Evolutionary conservation across 192 early-diverging fungal species (phyloP).

Genomic region (Glomus cerebriforme): DNA sequence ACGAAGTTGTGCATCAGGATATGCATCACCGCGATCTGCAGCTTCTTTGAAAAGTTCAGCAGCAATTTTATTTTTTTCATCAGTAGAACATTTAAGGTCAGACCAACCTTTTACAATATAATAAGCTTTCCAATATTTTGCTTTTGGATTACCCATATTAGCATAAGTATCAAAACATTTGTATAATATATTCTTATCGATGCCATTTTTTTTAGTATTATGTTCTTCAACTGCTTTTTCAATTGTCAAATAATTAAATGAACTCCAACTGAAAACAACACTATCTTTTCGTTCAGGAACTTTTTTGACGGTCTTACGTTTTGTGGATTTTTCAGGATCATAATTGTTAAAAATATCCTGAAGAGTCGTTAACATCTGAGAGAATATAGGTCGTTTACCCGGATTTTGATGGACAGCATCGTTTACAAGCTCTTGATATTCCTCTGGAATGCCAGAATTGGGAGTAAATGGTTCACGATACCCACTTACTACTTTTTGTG

Average conservation of each 20-base stretch:
- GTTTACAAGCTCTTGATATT: background rate
- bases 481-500: background rate
- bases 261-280: background rate
- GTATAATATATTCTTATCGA: background rate
- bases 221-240: background rate
- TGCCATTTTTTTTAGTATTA: background rate
- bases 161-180: background rate
- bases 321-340: background rate
- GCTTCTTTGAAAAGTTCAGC: background rate
- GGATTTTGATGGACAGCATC: background rate
- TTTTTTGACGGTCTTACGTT: background rate
- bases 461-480: background rate
- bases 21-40: background rate
- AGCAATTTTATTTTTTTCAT: background rate
- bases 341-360: background rate
- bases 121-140: no score
- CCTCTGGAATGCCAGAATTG: background rate
- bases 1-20: background rate
- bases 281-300: background rate
- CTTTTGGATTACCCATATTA: background rate
- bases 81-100: background rate
- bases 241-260: background rate
- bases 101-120: background rate
- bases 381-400: background rate
- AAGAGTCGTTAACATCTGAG: background rate